Evolutionary conservation across 129 eudicot genomes (phyloP).

Genomic region (Dittrichia graveolens): DNA sequence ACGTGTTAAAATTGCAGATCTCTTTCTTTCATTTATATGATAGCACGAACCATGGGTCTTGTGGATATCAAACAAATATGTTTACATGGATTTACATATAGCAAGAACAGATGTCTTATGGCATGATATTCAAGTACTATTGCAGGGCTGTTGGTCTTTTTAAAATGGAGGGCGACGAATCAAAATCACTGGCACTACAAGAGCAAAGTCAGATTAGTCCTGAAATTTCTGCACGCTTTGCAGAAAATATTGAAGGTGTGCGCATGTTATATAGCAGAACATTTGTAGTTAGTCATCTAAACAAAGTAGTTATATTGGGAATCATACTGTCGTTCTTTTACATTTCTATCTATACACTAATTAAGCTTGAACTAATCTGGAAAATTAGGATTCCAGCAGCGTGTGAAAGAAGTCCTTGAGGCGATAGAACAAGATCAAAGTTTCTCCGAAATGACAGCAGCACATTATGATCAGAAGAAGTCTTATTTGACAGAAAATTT

Average conservation of each 20-base stretch:
- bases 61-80: background rate
- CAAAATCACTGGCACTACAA: slow-evolving; percentile 23
- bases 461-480: slow-evolving; percentile 32
- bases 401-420: slow-evolving; percentile 41
- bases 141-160: slow-evolving; percentile 19
- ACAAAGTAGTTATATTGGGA: background rate
- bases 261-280: background rate
- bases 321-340: background rate
- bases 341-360: slow-evolving; percentile 4
- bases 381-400: slow-evolving; percentile 48
- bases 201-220: slow-evolving; percentile 32
- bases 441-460: slow-evolving; percentile 26
- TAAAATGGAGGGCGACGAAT: slow-evolving; percentile 35
- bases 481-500: slow-evolving; percentile 40
- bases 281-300: background rate
- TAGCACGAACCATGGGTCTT: background rate
- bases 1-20: too few relatives aligned
- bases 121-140: background rate
- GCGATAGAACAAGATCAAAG: slow-evolving; percentile 39
- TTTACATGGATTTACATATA: background rate
- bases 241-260: slow-evolving; percentile 66
- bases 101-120: slow-evolving; percentile 1
- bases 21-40: too few relatives aligned
- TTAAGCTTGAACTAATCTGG: background rate
- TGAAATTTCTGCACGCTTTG: slow-evolving; percentile 42